Percentiles rank a stretch among this genome's conserved stretches.
phyloP scores from a whole-genome alignment of 305 asterid species.

The Fraxinus floribunda region DNA sequence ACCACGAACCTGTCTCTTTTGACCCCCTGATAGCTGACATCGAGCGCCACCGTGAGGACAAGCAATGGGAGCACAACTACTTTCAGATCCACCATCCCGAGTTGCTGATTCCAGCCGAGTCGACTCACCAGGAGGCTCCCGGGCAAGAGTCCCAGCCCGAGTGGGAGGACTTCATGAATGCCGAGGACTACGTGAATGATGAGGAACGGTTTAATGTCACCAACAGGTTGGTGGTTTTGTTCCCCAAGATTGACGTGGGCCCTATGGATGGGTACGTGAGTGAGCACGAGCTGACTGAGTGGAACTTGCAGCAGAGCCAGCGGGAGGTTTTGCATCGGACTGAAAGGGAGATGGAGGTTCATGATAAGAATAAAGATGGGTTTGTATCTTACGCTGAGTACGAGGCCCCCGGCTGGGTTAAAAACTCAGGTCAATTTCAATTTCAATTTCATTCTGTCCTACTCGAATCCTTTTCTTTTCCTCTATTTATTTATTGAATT shows the following conservation, averaged over 20 bases:
- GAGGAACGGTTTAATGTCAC: conserved; percentile 92
- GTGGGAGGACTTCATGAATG: conserved; percentile 90
- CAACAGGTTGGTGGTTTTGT: conserved; percentile 62
- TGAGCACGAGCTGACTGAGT: conserved; percentile 67
- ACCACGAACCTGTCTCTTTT: too few relatives aligned
- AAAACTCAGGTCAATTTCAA: conserved; percentile 44
- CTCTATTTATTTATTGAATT: neutral
- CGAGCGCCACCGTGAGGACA: too few relatives aligned
- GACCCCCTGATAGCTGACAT: too few relatives aligned
- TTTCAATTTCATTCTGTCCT: neutral
- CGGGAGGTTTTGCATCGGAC: conserved; percentile 84
- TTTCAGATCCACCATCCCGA: conserved; percentile 37
- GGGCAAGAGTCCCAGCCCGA: conserved; percentile 74
- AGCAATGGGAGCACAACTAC: too few relatives aligned
- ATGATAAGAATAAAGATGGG: conserved; percentile 87
- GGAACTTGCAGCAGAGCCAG: conserved; percentile 80
- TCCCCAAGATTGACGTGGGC: conserved; percentile 80
- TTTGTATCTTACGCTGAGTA: conserved; percentile 74
- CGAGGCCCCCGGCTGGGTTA: conserved; percentile 91
- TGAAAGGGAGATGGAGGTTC: conserved; percentile 80
- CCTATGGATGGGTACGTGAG: conserved; percentile 73
- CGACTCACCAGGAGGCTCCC: conserved; percentile 44
- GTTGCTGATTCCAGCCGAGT: conserved; percentile 19
- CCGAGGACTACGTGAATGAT: conserved; percentile 88
- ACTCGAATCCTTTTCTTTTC: neutral